phyloP scores from a whole-genome alignment of 176 grass and related monocot genomes.

The Paspalum notatum region DNA sequence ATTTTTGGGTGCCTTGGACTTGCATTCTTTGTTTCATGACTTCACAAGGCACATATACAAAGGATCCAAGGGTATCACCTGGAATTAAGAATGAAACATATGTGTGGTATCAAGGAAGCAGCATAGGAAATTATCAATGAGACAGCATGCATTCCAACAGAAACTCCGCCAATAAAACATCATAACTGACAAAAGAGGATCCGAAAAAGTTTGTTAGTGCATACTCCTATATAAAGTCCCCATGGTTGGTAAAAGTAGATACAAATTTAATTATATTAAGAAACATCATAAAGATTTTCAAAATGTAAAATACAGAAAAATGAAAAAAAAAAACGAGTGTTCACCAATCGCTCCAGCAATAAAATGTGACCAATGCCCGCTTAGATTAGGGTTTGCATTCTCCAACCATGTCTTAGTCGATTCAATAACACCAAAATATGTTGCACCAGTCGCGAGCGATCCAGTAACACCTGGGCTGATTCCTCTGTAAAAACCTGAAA shows the following conservation, averaged over 20 bases:
- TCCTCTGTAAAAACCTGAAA: conserved; percentile 91
- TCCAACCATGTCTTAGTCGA: conserved; percentile 88
- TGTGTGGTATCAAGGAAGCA: conserved; percentile 20
- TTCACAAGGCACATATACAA: conserved; percentile 96
- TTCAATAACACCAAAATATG: conserved; percentile 95
- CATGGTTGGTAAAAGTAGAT: background rate
- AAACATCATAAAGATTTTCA: background rate
- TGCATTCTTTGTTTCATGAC: conserved; percentile 98
- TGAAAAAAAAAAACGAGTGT: conserved; percentile 16
- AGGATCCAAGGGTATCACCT: conserved; percentile 98
- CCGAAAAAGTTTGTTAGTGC: conserved; percentile 17
- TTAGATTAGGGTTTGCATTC: conserved; percentile 75
- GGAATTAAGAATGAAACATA: conserved; percentile 37
- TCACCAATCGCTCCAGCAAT: conserved; percentile 86
- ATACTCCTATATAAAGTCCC: background rate
- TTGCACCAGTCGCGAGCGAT: conserved; percentile 84
- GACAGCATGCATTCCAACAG: conserved; percentile 29
- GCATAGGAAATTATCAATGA: conserved; percentile 17
- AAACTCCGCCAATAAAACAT: conserved; percentile 10
- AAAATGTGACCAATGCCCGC: conserved; percentile 87
- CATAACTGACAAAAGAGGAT: background rate
- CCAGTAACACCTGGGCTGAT: conserved; percentile 80
- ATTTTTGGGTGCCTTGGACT: conserved; percentile 86
- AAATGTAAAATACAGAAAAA: background rate
- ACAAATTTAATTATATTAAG: background rate